Evolutionary conservation across 208 protist species (phyloP), one percentile per base, ranked within the genome.

Genomic region (Blechomonas ayalai): DNA sequence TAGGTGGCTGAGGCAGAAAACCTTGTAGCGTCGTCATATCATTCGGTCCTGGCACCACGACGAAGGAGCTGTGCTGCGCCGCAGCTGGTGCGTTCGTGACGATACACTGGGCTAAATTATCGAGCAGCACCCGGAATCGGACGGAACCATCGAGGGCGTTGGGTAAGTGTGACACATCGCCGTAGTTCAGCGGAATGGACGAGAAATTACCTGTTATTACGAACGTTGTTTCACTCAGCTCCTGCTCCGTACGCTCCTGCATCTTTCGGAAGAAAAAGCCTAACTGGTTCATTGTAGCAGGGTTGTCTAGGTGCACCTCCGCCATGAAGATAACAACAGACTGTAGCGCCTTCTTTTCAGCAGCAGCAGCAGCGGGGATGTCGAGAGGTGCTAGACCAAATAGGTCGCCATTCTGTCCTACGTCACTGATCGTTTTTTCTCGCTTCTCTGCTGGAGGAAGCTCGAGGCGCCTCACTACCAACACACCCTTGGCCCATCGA

Each of bases 151-250:
- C 73, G 39, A 85, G 75, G 8, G 70, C 58, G 33, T 86, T 69
- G 31, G 70, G 68, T 47, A 94, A 51, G 49, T 94, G 86, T 12
- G 74, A 85, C 19, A 72, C 76, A 47, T 90, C 86, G 22, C 72
- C 81, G 51, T 81, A 81, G 28, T 52, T 64, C 44, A 88, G 45
- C n/a, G 86, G 64, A 10, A 45, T 43, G 6, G 79, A 84, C 16
- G 55, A 78, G 55, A 94, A 91, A 39, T 87, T 70, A 0, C 86
- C 86, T 0, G 80, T 67, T 38, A 94, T 59, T 12, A 91, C 68
- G 53, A 94, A 70, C 1, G 82, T 90, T 15, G 81, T 88, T 27
- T 87, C 72, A 3, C 64, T 55, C 40, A 94, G 56, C 58, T 90
- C 86, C 41, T 38, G 40, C 45, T 90, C 80, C 20, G 72, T 65